Evolutionary conservation across 2,329 filamentous ascomycete genomes (phyloP).

Genomic region (Cytospora leucostoma): DNA sequence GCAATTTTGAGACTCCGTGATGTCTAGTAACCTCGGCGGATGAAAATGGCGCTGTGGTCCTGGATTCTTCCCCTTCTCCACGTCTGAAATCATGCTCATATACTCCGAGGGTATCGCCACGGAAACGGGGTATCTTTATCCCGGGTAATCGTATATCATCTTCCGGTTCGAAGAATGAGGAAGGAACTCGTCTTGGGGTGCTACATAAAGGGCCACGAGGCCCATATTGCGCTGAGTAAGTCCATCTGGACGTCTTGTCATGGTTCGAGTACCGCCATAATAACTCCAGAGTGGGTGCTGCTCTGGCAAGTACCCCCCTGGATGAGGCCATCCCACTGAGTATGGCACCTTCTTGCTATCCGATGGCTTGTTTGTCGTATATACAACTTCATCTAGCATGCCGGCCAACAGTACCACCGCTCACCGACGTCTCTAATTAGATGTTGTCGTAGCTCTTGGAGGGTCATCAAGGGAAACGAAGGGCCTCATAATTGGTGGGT

Average conservation of each 20-base stretch:
- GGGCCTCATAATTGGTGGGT: too few relatives aligned
- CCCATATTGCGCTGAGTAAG: too few relatives aligned
- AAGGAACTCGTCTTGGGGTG: background rate
- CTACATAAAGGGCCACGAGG: too few relatives aligned
- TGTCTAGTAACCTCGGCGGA: background rate
- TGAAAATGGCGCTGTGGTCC: background rate
- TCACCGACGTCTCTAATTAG: too few relatives aligned
- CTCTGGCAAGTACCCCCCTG: background rate
- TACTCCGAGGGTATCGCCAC: background rate
- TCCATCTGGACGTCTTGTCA: background rate
- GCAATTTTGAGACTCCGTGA: too few relatives aligned
- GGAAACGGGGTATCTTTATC: conserved; percentile 15
- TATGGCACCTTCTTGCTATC: too few relatives aligned
- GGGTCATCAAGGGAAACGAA: too few relatives aligned
- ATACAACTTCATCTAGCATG: too few relatives aligned
- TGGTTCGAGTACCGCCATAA: background rate
- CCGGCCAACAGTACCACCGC: too few relatives aligned
- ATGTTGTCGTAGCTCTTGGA: too few relatives aligned
- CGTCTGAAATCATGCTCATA: background rate
- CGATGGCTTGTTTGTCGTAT: too few relatives aligned
- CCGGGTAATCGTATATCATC: background rate
- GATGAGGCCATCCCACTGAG: too few relatives aligned
- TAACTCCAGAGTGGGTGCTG: background rate
- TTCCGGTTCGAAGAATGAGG: background rate
- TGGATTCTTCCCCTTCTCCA: conserved; percentile 3